Evolutionary conservation across 2,329 filamentous ascomycete genomes (phyloP).

Genomic region (Cladosporium austrohemisphaericum): DNA sequence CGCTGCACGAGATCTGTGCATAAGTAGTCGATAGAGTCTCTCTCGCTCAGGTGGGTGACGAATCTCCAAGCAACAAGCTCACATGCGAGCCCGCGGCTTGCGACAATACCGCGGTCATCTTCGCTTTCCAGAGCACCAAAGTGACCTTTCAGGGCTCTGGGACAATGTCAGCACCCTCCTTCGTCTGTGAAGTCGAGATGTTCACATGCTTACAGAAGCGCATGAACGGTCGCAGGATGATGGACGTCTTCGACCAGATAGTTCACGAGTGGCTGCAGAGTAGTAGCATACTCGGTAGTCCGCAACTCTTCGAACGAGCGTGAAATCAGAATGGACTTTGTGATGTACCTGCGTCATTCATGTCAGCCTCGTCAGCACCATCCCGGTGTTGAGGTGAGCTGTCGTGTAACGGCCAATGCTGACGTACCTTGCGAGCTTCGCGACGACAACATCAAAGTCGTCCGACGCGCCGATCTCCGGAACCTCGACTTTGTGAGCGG

Average conservation of each 20-base stretch:
- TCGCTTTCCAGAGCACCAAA: slow-evolving; percentile 60
- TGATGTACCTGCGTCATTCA: slow-evolving; percentile 54
- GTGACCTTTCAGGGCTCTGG: slow-evolving; percentile 70
- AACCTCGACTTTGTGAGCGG: not conserved
- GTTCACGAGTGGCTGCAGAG: slow-evolving; percentile 60
- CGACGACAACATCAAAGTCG: slow-evolving; percentile 1
- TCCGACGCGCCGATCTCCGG: slow-evolving; percentile 6
- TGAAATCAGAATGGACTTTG: slow-evolving; percentile 60
- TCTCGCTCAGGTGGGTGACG: slow-evolving; percentile 65
- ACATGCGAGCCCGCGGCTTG: slow-evolving; percentile 68
- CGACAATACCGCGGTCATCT: slow-evolving; percentile 60
- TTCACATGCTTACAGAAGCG: slow-evolving; percentile 61
- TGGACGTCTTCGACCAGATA: slow-evolving; percentile 61
- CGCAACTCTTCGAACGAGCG: slow-evolving; percentile 71
- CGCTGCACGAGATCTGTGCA: slow-evolving; percentile 63
- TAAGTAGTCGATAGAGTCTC: slow-evolving; percentile 70
- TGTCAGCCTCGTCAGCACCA: slow-evolving; percentile 3
- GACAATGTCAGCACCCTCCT: slow-evolving; percentile 4
- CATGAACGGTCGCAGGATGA: slow-evolving; percentile 68
- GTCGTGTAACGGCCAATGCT: not conserved
- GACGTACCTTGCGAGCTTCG: slow-evolving; percentile 5
- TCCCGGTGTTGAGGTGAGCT: too few relatives aligned
- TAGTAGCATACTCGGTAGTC: slow-evolving; percentile 57
- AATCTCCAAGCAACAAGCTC: slow-evolving; percentile 81
- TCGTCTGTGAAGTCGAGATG: too few relatives aligned